phyloP scores from a whole-genome alignment of 352 stramenopile species.

The Globisporangium barbulae region DNA sequence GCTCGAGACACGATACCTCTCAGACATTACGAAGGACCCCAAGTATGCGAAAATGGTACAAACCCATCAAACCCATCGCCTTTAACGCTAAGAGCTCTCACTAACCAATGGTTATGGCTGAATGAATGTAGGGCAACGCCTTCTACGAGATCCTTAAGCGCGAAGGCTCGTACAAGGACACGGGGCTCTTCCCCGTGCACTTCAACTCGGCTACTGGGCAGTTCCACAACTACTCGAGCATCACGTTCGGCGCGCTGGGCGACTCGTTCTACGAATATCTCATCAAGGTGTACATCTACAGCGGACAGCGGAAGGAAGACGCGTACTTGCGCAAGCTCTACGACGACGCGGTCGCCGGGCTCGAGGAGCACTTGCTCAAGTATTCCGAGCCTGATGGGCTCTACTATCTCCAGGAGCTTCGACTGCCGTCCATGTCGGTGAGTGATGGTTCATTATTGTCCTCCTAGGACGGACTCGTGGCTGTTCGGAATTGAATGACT shows the following conservation, averaged over 20 bases:
- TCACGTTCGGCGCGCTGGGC: conserved; percentile 93
- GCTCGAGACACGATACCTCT: conserved; percentile 79
- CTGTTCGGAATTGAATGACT: not conserved
- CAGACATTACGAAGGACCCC: conserved; percentile 67
- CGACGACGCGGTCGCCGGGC: conserved; percentile 91
- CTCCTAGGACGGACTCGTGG: not conserved
- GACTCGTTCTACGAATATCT: conserved; percentile 99
- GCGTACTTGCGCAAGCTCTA: conserved; percentile 86
- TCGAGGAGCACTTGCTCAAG: conserved; percentile 90
- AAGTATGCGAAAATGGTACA: conserved; percentile 67
- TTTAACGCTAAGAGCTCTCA: no score
- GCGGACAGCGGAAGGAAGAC: conserved; percentile 71
- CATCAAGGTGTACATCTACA: conserved; percentile 97
- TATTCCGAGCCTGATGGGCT: conserved; percentile 55
- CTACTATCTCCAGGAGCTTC: conserved; percentile 68
- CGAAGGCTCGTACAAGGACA: conserved; percentile 65
- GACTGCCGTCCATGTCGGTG: conserved; percentile 35
- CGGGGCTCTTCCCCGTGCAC: conserved; percentile 89
- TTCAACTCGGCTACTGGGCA: conserved; percentile 41
- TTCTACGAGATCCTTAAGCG: conserved; percentile 74
- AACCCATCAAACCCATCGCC: not conserved
- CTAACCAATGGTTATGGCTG: not conserved
- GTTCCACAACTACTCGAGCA: conserved; percentile 29
- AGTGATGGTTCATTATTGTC: not conserved
- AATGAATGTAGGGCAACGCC: conserved; percentile 47